These are phyloP conservation scores for Flaveria ramosissima DNA, from an alignment of 129 eudicot genomes.

Conservation along the genomic window DNA sequence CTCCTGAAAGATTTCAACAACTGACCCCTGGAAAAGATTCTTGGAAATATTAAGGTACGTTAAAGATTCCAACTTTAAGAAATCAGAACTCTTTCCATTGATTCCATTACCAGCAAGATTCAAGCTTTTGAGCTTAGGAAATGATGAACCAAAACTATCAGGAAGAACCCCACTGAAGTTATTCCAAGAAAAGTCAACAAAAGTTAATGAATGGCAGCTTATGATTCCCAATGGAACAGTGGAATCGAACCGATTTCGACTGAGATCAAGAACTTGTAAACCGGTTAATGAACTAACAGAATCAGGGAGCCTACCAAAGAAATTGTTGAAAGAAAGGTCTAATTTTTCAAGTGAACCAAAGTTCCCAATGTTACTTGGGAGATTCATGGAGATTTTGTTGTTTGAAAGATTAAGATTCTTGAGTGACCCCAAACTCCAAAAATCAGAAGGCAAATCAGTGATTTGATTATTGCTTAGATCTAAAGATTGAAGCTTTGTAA, in stretches of 20 bases:
- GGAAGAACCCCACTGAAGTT: constrained; percentile 71
- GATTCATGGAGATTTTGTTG: constrained; percentile 51
- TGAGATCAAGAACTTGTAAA: constrained; percentile 51
- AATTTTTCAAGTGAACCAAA: constrained; percentile 69
- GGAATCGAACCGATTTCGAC: constrained; percentile 48
- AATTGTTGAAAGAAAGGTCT: constrained; percentile 66
- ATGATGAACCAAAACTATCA: constrained; percentile 60
- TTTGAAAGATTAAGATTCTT: constrained; percentile 60
- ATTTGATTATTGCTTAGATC: constrained; percentile 79
- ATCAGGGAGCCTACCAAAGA: constrained; percentile 63
- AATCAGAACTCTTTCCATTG: constrained; percentile 61
- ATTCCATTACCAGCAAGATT: constrained; percentile 70
- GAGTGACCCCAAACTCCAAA: constrained; percentile 80
- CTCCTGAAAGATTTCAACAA: constrained; percentile 62
- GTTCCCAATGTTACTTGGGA: constrained; percentile 76
- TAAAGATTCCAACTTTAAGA: constrained; percentile 48
- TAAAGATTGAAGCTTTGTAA: constrained; percentile 60
- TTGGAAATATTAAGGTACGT: constrained; percentile 61
- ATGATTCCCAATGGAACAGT: constrained; percentile 57
- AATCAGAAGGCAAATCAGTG: constrained; percentile 69
- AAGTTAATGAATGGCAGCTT: constrained; percentile 60
- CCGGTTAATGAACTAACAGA: constrained; percentile 56
- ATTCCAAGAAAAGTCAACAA: constrained; percentile 65
- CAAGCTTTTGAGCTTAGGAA: constrained; percentile 62
- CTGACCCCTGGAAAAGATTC: constrained; percentile 72